Conservation (phyloP, 163 green algal genomes). For the Chlorella variabilis region DNA sequence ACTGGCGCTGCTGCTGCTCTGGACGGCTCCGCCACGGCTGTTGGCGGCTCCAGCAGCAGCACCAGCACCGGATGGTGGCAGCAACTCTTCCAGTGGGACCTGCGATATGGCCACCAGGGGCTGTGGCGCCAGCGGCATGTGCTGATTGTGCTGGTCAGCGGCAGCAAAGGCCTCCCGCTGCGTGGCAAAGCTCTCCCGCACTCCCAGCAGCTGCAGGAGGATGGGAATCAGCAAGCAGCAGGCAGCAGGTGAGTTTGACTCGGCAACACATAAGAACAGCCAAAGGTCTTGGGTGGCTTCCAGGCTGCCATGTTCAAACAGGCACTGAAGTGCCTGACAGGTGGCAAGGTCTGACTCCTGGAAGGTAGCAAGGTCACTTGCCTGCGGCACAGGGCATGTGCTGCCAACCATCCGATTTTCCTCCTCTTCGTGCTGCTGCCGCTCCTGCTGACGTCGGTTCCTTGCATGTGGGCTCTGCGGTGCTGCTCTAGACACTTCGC, state of each 20-base stretch:
- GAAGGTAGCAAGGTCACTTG: background rate
- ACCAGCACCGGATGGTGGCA: background rate
- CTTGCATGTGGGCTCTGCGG: background rate
- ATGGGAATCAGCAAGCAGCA: background rate
- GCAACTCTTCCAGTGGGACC: background rate
- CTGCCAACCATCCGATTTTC: background rate
- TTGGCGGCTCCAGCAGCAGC: background rate
- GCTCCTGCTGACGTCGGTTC: background rate
- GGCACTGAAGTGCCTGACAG: too few species aligned
- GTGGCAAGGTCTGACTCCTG: too few species aligned
- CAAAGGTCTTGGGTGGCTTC: too few species aligned
- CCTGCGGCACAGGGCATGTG: background rate
- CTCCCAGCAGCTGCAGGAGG: background rate
- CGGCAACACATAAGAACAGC: too few species aligned
- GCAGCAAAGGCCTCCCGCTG: slow-evolving; percentile 60
- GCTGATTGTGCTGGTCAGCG: slow-evolving; percentile 53
- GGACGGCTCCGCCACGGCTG: background rate
- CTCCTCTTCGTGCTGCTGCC: background rate
- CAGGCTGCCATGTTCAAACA: too few species aligned
- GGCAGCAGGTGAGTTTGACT: background rate
- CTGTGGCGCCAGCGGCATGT: slow-evolving; percentile 1
- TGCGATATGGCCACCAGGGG: background rate
- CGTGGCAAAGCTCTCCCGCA: slow-evolving; percentile 36
- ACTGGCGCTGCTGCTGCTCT: background rate
- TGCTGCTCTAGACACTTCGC: background rate